Conservation (phyloP, 2,329 filamentous ascomycete genomes). For the Fusarium dimerum region DNA sequence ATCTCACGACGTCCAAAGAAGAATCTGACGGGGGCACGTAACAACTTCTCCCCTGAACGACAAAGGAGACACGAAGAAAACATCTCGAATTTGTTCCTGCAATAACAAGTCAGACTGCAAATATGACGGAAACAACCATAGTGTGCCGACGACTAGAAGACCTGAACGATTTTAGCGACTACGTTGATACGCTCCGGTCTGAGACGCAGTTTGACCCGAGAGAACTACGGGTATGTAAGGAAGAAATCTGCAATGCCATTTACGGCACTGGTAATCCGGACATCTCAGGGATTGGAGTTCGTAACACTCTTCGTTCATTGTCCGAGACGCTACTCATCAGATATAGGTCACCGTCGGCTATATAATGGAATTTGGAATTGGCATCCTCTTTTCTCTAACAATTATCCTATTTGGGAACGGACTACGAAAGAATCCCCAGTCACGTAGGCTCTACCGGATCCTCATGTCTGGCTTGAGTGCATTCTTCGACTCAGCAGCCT, state of each 20-base stretch:
- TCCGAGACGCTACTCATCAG: not conserved
- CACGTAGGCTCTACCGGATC: not conserved
- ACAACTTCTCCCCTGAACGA: not conserved
- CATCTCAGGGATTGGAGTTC: constrained; percentile 25
- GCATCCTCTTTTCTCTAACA: constrained; percentile 2
- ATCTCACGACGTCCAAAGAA: too few relatives aligned
- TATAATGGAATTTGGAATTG: constrained; percentile 8
- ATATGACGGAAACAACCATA: not conserved
- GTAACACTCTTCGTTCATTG: not conserved
- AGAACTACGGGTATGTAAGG: constrained; percentile 4
- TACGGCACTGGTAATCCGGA: constrained; percentile 24
- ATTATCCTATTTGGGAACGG: constrained; percentile 1
- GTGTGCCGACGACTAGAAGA: constrained; percentile 2
- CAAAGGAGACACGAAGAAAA: not conserved
- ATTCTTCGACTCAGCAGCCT: constrained; percentile 21
- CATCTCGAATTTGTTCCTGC: not conserved
- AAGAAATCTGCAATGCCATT: constrained; percentile 16
- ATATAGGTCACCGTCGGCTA: constrained; percentile 14
- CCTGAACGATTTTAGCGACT: constrained; percentile 12
- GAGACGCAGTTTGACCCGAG: constrained; percentile 3
- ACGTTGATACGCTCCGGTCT: constrained; percentile 2
- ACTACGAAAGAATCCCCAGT: not conserved
- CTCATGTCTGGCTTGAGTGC: constrained; percentile 2
- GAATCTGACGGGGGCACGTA: not conserved
- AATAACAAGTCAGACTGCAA: not conserved